These are phyloP conservation scores for Penicillium paneum DNA, from an alignment of 2,329 filamentous ascomycete genomes.

Conservation along the genomic window DNA sequence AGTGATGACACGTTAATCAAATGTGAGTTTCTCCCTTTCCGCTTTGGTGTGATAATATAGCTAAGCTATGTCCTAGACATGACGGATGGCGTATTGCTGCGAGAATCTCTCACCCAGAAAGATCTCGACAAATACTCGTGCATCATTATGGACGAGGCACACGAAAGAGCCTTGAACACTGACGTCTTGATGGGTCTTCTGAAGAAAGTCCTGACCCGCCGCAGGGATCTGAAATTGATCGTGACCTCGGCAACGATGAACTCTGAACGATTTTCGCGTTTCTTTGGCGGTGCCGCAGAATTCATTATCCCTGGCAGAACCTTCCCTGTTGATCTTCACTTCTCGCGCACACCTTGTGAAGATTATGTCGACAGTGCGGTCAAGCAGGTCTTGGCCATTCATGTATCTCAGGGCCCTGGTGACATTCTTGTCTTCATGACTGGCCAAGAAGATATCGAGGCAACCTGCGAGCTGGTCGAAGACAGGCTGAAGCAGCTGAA, in stretches of 20 bases:
- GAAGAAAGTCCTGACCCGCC: constrained; percentile 89
- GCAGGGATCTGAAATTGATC: constrained; percentile 90
- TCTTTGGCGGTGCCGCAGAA: constrained; percentile 93
- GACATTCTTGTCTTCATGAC: constrained; percentile 99
- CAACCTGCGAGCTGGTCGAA: constrained; percentile 87
- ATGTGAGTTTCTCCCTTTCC: constrained; percentile 48
- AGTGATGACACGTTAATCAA: constrained; percentile 95
- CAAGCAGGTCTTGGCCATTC: constrained; percentile 91
- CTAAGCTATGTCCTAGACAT: constrained; percentile 57
- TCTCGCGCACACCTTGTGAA: constrained; percentile 88
- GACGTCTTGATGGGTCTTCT: constrained; percentile 96
- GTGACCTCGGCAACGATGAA: constrained; percentile 99
- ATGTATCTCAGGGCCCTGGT: constrained; percentile 87
- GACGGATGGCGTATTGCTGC: constrained; percentile 92
- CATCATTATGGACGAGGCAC: constrained; percentile 99
- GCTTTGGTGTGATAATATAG: not conserved
- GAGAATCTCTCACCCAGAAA: constrained; percentile 87
- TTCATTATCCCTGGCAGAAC: constrained; percentile 95
- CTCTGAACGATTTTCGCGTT: constrained; percentile 88
- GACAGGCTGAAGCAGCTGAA: constrained; percentile 86
- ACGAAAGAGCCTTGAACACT: constrained; percentile 93
- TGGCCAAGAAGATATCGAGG: constrained; percentile 96
- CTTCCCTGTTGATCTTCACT: constrained; percentile 96
- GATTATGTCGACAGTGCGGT: constrained; percentile 98
- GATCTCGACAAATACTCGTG: constrained; percentile 96